Conservation (phyloP, 257 asterid species). For the Gynochthodes officinalis region DNA sequence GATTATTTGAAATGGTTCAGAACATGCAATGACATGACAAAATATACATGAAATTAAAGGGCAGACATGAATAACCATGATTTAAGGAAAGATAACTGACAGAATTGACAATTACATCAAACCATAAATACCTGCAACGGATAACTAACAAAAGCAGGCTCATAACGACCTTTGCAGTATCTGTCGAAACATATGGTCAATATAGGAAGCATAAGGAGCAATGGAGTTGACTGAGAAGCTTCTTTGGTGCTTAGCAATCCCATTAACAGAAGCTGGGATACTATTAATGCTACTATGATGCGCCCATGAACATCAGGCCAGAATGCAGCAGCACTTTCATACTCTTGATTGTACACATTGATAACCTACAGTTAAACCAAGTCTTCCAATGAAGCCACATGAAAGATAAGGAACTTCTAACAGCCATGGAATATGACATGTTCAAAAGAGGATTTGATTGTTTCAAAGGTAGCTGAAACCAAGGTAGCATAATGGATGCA, state of each 20-base stretch:
- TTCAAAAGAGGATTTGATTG: not conserved
- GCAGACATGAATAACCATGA: not conserved
- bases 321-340: slow-evolving; percentile 89
- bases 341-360: slow-evolving; percentile 90
- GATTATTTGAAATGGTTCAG: too few species aligned
- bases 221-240: slow-evolving; percentile 57
- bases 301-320: slow-evolving; percentile 98
- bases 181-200: slow-evolving; percentile 59
- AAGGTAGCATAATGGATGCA: too few species aligned
- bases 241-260: slow-evolving; percentile 76
- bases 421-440: not conserved
- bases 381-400: not conserved
- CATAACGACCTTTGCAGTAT: slow-evolving; percentile 82
- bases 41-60: too few species aligned
- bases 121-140: slow-evolving; percentile 61
- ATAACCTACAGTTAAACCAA: slow-evolving; percentile 55
- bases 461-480: too few species aligned
- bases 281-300: slow-evolving; percentile 57
- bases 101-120: not conserved
- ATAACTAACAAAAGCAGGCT: slow-evolving; percentile 71
- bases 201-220: slow-evolving; percentile 65
- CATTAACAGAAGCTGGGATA: slow-evolving; percentile 74
- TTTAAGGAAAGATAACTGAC: not conserved
- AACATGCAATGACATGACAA: too few species aligned
- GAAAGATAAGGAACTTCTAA: not conserved